Evolutionary conservation across 768 basidiomycete genomes (phyloP), one percentile per base, ranked within the genome.

Genomic region (Candolleomyces eurysporus): DNA sequence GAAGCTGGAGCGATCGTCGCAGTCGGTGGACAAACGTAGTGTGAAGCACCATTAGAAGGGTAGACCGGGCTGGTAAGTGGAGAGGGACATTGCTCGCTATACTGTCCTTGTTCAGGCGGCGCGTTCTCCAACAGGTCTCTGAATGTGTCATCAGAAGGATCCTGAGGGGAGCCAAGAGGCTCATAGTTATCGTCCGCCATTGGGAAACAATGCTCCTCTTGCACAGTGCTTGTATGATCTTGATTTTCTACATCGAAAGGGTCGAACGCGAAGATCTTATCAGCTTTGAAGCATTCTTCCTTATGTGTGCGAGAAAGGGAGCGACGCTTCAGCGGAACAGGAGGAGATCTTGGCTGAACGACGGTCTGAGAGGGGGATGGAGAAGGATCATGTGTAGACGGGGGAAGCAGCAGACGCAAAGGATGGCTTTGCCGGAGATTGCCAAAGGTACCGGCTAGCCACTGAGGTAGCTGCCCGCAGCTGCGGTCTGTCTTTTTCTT

Each of bases 401-500:
- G 63, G 13, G 77, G 76, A 26, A 80, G 63, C 22, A 85, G 75
- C 9, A 76, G 65, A 10, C 82, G 78, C 9, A 85, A 67, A 39
- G 84, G 84, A 67, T 86, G 80, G 36, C 74, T 71, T 16, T 72
- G 64, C 13, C 76, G 68, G 19, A 89, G 74, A 22, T 75, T 75
- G 50, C 74, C 75, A 55, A 90, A 80, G 4, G 86, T 84, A 43
- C 74, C 68, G 26, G 76, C 74, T 14, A 89, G 78, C 88, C 88
- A 90, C 26, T 69, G 66, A 4, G 88, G 88, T 22, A 88, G 72
- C 4, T 75, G 64, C 26, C 30, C 57, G 36, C 48, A 57, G 32
- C 22, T 46, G 19, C 53, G 13, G 5, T 48, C 19, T 48, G 22
- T 45, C 16, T 26, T 14, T 19, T 31, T 9, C 16, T n/a, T 32